These are phyloP conservation scores for Nicotiana rustica DNA, from an alignment of 305 asterid species.

Conservation along the genomic window DNA sequence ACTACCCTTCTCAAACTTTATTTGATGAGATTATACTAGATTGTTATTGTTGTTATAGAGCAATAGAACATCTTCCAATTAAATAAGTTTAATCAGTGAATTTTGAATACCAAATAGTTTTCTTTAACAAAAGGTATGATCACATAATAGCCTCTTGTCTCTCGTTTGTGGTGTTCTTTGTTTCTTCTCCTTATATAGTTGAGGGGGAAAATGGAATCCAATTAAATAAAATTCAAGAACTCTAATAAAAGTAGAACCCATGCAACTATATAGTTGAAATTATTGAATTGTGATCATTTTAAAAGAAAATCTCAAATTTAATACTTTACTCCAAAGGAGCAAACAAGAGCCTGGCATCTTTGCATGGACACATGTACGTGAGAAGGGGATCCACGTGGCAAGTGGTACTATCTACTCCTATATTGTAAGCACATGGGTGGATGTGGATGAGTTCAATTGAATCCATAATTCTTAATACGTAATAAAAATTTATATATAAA, in stretches of 20 bases:
- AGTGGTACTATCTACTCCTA: not conserved
- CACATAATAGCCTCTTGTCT: not conserved
- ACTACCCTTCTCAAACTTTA: too few species aligned
- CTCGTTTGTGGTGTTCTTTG: too few species aligned
- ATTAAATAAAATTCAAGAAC: not conserved
- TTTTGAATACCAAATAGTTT: too few species aligned
- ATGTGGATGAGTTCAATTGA: too few species aligned
- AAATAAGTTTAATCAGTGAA: too few species aligned
- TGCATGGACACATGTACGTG: conserved; percentile 6
- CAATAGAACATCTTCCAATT: too few species aligned
- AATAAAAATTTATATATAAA: too few species aligned
- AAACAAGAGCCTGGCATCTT: not conserved
- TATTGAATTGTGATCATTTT: not conserved
- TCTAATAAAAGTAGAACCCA: not conserved
- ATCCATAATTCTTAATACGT: too few species aligned
- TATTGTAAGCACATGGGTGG: not conserved
- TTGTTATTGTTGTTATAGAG: too few species aligned
- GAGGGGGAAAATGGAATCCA: not conserved
- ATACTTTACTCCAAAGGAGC: not conserved
- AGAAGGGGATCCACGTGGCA: not conserved
- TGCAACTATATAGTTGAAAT: too few species aligned
- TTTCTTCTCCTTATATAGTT: not conserved
- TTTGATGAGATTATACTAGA: too few species aligned
- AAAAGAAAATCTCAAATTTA: not conserved
- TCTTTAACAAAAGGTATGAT: too few species aligned